Evolutionary conservation across 805 yeast species (phyloP).

Genomic region (Jamesozyma piceae): DNA sequence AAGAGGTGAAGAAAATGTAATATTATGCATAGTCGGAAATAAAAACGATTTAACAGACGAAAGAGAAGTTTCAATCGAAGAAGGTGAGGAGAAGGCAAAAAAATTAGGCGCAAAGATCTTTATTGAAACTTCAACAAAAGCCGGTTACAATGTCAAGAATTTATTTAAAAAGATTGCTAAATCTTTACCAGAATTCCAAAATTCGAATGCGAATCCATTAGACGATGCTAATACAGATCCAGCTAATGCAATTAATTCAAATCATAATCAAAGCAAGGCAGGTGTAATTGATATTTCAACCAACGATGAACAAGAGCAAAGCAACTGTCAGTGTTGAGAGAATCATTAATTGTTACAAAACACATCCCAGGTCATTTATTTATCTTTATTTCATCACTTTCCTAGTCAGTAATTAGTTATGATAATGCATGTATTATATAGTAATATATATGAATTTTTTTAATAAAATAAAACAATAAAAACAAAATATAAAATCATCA

Average conservation of each 20-base stretch:
- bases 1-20: slow-evolving; percentile 77
- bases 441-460: neutral
- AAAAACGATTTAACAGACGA: slow-evolving; percentile 74
- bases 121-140: slow-evolving; percentile 90
- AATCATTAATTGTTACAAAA: too few relatives aligned
- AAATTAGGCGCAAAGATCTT: slow-evolving; percentile 67
- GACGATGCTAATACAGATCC: slow-evolving; percentile 11
- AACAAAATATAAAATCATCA: too few relatives aligned
- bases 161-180: slow-evolving; percentile 86
- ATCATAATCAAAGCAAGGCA: slow-evolving; percentile 21
- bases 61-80: slow-evolving; percentile 74
- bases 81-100: slow-evolving; percentile 71
- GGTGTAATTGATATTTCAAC: slow-evolving; percentile 39
- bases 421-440: slow-evolving; percentile 3
- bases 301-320: slow-evolving; percentile 30
- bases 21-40: slow-evolving; percentile 86
- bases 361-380: too few relatives aligned
- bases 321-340: slow-evolving; percentile 35
- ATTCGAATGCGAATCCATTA: slow-evolving; percentile 19
- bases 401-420: neutral
- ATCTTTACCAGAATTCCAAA: slow-evolving; percentile 74
- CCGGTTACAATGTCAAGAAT: slow-evolving; percentile 86
- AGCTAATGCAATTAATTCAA: slow-evolving; percentile 30
- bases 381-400: too few relatives aligned
- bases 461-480: neutral